Percentiles rank a stretch among this genome's conserved stretches.
phyloP scores from a whole-genome alignment of 1,284 basidiomycete species.

The Fomitopsis schrenkii region DNA sequence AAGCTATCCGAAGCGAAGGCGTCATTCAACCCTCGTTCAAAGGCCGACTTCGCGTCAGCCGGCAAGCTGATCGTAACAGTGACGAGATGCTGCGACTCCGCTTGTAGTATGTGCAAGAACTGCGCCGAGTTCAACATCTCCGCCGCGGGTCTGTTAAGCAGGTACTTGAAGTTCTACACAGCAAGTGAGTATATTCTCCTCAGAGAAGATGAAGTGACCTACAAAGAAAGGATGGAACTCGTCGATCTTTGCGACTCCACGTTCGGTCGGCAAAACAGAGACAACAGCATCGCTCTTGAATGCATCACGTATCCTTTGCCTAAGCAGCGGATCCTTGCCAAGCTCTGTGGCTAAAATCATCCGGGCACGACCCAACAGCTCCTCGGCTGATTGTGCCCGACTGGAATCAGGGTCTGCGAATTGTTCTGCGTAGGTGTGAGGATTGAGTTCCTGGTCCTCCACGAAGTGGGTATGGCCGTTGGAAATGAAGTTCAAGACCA shows the following conservation, averaged over 20 bases:
- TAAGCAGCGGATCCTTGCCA: conserved; percentile 88
- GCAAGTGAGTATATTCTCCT: not conserved
- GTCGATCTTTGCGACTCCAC: conserved; percentile 88
- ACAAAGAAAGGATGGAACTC: conserved; percentile 89
- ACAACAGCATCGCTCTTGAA: conserved; percentile 82
- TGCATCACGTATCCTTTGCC: conserved; percentile 73
- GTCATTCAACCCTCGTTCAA: conserved; percentile 74
- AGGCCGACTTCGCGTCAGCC: conserved; percentile 54
- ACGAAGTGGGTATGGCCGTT: conserved; percentile 61
- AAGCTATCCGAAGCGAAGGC: conserved; percentile 86
- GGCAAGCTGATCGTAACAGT: conserved; percentile 72
- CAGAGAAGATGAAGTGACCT: conserved; percentile 29
- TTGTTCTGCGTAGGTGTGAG: conserved; percentile 70
- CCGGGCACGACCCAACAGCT: conserved; percentile 71
- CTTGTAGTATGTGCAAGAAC: conserved; percentile 89
- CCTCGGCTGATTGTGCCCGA: conserved; percentile 55
- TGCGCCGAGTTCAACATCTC: conserved; percentile 74
- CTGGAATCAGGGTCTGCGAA: conserved; percentile 65
- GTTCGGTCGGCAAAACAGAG: conserved; percentile 86
- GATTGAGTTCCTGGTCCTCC: conserved; percentile 76
- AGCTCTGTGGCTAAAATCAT: conserved; percentile 90
- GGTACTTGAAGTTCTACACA: conserved; percentile 90
- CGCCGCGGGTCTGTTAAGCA: conserved; percentile 77
- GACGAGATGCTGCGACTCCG: conserved; percentile 87
- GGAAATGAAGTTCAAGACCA: conserved; percentile 76